phyloP scores from a whole-genome alignment of 257 asterid genomes.

The Nicotiana attenuata region DNA sequence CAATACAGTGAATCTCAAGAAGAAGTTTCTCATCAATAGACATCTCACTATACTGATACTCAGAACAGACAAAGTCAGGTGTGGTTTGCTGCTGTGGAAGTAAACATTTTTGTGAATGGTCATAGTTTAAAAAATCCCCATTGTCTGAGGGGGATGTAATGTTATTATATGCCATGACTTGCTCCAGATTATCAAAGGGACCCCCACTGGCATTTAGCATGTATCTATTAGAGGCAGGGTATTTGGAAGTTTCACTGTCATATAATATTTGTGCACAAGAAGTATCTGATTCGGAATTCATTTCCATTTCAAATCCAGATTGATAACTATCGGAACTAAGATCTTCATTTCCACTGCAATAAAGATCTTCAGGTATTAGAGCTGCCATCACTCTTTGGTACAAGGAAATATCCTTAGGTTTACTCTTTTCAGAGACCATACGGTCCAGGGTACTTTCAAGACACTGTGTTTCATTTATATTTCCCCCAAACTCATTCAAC shows the following conservation, averaged over 20 bases:
- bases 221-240: constrained; percentile 50
- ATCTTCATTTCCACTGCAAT: constrained; percentile 41
- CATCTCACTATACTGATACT: constrained; percentile 59
- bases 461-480: constrained; percentile 37
- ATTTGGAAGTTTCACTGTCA: constrained; percentile 33
- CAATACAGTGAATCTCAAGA: constrained; percentile 71
- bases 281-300: constrained; percentile 39
- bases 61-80: constrained; percentile 45
- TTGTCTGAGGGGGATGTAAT: constrained; percentile 31
- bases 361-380: constrained; percentile 63
- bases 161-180: constrained; percentile 24
- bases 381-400: constrained; percentile 83
- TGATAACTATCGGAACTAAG: constrained; percentile 36
- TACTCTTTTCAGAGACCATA: constrained; percentile 38
- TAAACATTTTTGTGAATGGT: constrained; percentile 42
- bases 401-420: constrained; percentile 47
- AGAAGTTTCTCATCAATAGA: constrained; percentile 69
- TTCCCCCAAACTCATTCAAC: constrained; percentile 22
- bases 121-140: constrained; percentile 30
- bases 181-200: constrained; percentile 43
- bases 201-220: constrained; percentile 37
- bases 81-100: constrained; percentile 32
- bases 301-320: constrained; percentile 51
- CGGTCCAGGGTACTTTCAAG: constrained; percentile 43
- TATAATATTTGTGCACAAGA: constrained; percentile 35